phyloP scores from a whole-genome alignment of 2,329 filamentous ascomycete genomes.

The Pseudovirgaria hyperparasitica region DNA sequence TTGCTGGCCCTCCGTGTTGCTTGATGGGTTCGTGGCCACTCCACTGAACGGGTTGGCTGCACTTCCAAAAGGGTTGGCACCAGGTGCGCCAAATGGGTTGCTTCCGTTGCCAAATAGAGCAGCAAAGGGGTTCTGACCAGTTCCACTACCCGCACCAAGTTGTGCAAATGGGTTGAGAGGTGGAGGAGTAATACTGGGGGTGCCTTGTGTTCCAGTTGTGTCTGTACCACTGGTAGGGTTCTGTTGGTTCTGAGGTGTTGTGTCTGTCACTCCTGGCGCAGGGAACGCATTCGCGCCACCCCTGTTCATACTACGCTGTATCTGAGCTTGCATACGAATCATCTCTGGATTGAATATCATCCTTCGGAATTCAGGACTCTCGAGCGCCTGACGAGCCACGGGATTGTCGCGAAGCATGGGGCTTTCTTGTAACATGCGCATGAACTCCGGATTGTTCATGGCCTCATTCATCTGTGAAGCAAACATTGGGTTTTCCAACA shows the following conservation, averaged over 20 bases:
- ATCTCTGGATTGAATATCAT: conserved; percentile 90
- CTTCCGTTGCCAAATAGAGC: conserved; percentile 36
- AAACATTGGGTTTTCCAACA: conserved; percentile 82
- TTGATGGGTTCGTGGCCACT: conserved; percentile 32
- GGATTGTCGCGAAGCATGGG: conserved; percentile 79
- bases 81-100: conserved; percentile 23
- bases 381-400: conserved; percentile 73
- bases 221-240: conserved; percentile 7
- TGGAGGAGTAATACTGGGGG: conserved; percentile 13
- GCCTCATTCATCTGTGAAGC: conserved; percentile 85
- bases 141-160: conserved; percentile 17
- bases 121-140: conserved; percentile 45
- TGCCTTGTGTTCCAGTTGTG: conserved; percentile 25
- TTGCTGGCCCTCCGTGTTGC: conserved; percentile 11
- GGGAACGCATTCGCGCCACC: conserved; percentile 53
- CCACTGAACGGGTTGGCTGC: conserved; percentile 57
- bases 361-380: conserved; percentile 74
- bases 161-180: conserved; percentile 36
- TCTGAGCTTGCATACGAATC: conserved; percentile 67
- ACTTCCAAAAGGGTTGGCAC: conserved; percentile 18
- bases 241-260: conserved; percentile 42
- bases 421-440: conserved; percentile 60
- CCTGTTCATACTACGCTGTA: conserved; percentile 54
- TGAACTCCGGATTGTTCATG: conserved; percentile 84
- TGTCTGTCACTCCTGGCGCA: conserved; percentile 84